Evolutionary conservation across 768 basidiomycete species (phyloP).

Genomic region (Boletus sensibilis): DNA sequence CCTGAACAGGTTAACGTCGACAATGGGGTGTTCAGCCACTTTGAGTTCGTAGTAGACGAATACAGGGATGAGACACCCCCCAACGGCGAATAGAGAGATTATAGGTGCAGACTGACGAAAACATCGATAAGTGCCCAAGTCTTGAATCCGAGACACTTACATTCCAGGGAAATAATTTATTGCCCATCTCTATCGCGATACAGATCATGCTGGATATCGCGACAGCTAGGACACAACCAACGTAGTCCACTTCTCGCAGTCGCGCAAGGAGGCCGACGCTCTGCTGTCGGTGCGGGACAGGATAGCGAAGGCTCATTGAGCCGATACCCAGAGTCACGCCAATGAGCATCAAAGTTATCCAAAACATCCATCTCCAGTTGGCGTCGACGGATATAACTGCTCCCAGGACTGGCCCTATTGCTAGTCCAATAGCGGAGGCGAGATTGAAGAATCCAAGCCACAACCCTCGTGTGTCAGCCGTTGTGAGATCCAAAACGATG

Average conservation of each 20-base stretch:
- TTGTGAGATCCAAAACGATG: constrained; percentile 37
- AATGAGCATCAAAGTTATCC: constrained; percentile 39
- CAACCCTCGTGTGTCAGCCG: constrained; percentile 34
- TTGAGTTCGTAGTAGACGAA: constrained; percentile 37
- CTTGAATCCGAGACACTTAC: constrained; percentile 19
- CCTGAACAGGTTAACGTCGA: constrained; percentile 34
- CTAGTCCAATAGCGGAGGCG: constrained; percentile 41
- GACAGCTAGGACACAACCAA: constrained; percentile 30
- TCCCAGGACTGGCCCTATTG: constrained; percentile 47
- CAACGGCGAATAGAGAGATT: constrained; percentile 28
- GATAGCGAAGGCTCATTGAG: constrained; percentile 29
- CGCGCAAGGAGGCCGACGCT: constrained; percentile 34
- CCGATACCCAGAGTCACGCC: constrained; percentile 29
- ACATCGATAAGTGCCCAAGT: constrained; percentile 1
- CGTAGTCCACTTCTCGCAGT: constrained; percentile 34
- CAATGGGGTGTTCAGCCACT: constrained; percentile 32
- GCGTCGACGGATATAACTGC: constrained; percentile 44
- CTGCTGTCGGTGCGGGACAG: constrained; percentile 34
- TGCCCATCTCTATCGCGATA: constrained; percentile 39
- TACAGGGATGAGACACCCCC: constrained; percentile 32
- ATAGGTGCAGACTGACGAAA: constrained; percentile 30
- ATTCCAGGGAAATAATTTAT: constrained; percentile 36
- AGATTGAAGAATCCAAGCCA: constrained; percentile 38
- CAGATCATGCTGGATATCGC: constrained; percentile 37
- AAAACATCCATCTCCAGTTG: constrained; percentile 48